Evolutionary conservation across 2,329 filamentous ascomycete genomes (phyloP), one percentile per base, ranked within the genome.

Genomic region (Pezicula rhizophila): DNA sequence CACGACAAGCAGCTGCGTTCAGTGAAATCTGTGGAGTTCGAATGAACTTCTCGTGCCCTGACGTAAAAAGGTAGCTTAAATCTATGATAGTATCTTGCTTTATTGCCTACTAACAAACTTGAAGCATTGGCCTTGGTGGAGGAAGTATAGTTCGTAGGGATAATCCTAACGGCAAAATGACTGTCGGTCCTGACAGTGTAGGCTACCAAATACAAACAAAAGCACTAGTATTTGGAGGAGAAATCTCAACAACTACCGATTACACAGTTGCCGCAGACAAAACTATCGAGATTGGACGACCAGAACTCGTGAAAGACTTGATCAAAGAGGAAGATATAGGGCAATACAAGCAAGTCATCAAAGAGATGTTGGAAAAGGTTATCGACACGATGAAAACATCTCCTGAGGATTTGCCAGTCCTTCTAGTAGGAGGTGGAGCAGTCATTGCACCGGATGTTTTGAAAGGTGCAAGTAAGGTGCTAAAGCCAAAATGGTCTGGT

Each of bases 191-290:
- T 1, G 74, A 71, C n/a, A 78, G 74, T 2, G 78, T 81, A 0
- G 78, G 77, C 0, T 70, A 79, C 47, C 65, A 68, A 7, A 65
- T 82, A 1, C 68, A 66, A 2, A 60, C 67, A 12, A 66, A 78
- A 46, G 72, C 74, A 1, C 63, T 69, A 20, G 64, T 76, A 0
- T 81, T 81, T 60, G 77, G 78, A 2, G 78, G 78, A 0, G 57
- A 66, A 8, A 66, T 72, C 0, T 63, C 78, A 2, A 87, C 82
- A 0, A 69, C 82, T 0, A 86, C 82, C 0, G 82, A 86, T 59
- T 68, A 72, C 44, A 68, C 72, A 0, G 69, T 76, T 2, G 45
- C 51, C 5, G 42, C 31, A 8, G 42, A 48, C 28, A 7, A 12
- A 6, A 35, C 15, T 1, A n/a, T 33, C 5, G 41, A 51, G 1